phyloP scores from a whole-genome alignment of 495 filamentous ascomycete genomes.

The Choiromyces venosus region DNA sequence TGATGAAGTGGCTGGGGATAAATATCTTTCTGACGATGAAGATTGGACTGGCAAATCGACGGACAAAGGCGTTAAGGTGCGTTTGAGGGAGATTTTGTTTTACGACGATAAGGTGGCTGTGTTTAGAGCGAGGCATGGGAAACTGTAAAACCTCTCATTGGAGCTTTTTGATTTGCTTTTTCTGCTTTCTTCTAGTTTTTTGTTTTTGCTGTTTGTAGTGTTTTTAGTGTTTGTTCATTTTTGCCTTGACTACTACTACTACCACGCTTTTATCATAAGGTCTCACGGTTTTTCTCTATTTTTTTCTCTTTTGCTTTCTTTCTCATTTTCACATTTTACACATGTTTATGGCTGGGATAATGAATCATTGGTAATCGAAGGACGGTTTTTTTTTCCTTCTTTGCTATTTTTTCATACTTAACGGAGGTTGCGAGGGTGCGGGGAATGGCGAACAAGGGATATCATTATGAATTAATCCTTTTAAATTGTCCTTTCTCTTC shows the following conservation, averaged over 20 bases:
- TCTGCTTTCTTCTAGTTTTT: neutral
- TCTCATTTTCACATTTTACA: neutral
- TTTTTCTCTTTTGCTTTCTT: neutral
- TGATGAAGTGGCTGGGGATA: constrained; percentile 43
- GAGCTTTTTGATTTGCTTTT: neutral
- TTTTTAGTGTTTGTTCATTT: neutral
- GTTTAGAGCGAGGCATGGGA: constrained; percentile 71
- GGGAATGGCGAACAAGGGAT: neutral
- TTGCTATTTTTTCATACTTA: neutral
- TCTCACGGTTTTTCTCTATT: neutral
- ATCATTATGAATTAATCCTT: neutral
- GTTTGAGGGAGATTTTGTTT: constrained; percentile 77
- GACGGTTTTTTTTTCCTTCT: neutral
- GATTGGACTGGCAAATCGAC: constrained; percentile 45
- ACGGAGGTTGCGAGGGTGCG: neutral
- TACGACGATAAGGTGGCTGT: constrained; percentile 84
- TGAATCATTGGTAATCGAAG: neutral
- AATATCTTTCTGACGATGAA: constrained; percentile 47
- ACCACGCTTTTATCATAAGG: neutral
- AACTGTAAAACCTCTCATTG: constrained; percentile 48
- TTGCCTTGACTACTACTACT: neutral
- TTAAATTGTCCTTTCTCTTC: neutral
- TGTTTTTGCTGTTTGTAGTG: neutral
- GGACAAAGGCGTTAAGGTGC: constrained; percentile 52
- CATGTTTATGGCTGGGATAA: neutral